These are phyloP conservation scores for Hyphopichia wangnamkhiaoensis DNA, from an alignment of 1,139 yeast species.

Conservation along the genomic window DNA sequence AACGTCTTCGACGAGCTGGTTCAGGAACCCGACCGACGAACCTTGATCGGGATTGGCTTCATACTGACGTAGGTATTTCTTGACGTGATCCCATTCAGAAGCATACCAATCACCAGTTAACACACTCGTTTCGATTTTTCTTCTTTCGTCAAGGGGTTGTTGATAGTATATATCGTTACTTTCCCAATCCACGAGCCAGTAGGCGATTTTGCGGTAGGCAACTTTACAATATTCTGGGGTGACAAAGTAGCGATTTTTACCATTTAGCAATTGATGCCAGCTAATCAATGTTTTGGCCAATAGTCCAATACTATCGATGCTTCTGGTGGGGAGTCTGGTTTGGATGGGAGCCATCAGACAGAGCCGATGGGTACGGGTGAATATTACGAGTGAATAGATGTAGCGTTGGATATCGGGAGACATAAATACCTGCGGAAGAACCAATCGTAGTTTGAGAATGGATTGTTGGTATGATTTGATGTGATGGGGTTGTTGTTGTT, in stretches of 20 bases:
- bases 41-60: conserved; percentile 18
- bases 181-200: conserved; percentile 52
- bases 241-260: conserved; percentile 21
- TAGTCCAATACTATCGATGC: conserved; percentile 28
- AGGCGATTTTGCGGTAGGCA: conserved; percentile 45
- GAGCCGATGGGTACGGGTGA: conserved; percentile 42
- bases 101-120: conserved; percentile 53
- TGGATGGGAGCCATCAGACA: conserved; percentile 40
- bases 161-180: conserved; percentile 18
- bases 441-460: conserved; percentile 10
- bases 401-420: conserved; percentile 41
- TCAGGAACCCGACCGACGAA: conserved; percentile 38
- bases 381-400: conserved; percentile 40
- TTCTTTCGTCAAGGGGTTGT: too few relatives aligned
- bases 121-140: conserved; percentile 30
- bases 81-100: conserved; percentile 40
- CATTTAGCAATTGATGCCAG: conserved; percentile 16
- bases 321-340: conserved; percentile 35
- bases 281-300: conserved; percentile 32
- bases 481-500: too few relatives aligned
- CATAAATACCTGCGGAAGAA: conserved; percentile 22
- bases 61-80: conserved; percentile 27
- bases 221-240: conserved; percentile 43
- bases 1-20: conserved; percentile 41
- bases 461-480: conserved; percentile 5